These are phyloP conservation scores for Benincasa hispida DNA, from an alignment of 306 rosid genomes.

Conservation along the genomic window DNA sequence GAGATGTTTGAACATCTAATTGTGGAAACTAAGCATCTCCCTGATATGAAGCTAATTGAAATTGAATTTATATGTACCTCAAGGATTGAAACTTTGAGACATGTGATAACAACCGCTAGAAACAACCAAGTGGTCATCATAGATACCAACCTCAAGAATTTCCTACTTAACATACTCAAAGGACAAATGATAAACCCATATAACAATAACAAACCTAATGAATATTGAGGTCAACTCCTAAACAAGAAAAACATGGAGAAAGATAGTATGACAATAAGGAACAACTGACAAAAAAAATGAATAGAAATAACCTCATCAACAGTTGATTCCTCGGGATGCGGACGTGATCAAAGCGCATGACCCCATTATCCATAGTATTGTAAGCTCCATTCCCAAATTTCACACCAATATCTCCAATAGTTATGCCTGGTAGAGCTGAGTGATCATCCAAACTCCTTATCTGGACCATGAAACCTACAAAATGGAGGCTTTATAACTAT, in stretches of 20 bases:
- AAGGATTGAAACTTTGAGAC: too few relatives aligned
- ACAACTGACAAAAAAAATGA: background rate
- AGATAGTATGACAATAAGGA: background rate
- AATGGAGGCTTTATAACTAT: conserved; percentile 8
- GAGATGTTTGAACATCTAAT: too few relatives aligned
- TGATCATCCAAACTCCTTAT: conserved; percentile 91
- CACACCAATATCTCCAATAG: conserved; percentile 87
- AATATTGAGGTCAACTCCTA: background rate
- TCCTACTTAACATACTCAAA: too few relatives aligned
- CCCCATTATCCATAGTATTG: conserved; percentile 94
- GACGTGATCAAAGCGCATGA: conserved; percentile 61
- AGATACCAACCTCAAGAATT: too few relatives aligned
- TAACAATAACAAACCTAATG: background rate
- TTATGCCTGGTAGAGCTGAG: conserved; percentile 74
- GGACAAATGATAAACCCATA: background rate
- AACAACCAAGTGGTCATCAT: too few relatives aligned
- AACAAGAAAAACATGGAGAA: background rate
- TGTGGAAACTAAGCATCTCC: too few relatives aligned
- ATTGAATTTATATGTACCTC: too few relatives aligned
- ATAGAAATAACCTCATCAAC: conserved; percentile 65
- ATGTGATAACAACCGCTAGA: too few relatives aligned
- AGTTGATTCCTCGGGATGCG: conserved; percentile 88
- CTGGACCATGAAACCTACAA: conserved; percentile 88
- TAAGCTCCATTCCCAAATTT: conserved; percentile 88
- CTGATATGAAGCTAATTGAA: too few relatives aligned